Base-by-base conservation (phyloP, 1,139 yeast genomes). In the Kodamaea fungicola region DNA sequence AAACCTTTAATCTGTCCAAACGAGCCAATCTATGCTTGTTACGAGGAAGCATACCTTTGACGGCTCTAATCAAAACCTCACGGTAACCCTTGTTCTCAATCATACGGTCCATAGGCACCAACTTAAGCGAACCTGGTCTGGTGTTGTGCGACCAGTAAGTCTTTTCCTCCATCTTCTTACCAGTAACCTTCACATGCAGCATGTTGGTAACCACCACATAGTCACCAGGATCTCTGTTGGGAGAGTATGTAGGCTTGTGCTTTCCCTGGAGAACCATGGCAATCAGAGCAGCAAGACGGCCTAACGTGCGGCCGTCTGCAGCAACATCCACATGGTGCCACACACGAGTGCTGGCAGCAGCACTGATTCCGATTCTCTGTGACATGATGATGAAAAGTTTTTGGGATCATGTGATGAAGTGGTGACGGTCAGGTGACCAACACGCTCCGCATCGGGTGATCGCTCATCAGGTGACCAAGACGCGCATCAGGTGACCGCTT, bases 311-410 rank as follows among this genome's bases (percentile, higher is more conserved):
- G 30, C 71, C 64, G 41, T 92, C 98, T 33, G 79, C 75, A 12
- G 96, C 88, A 35, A 88, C 78, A 57, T 92, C 97, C 27, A 94
- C 86, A 57, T 90, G 96, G 57, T 90, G 97, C 99, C 99, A 92
- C 32, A 84, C 75, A 49, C 96, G 75, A 32, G 96, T 84, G 50
- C 86, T 80, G 5, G 95, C 88, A 23, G 83, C 70, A 7, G 80
- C 85, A 6, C 89, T 75, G 62, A 62, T 70, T 40, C 82, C 82
- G 33, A 76, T 63, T 55, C 79, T 73, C 49, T 74, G 79, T 25
- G 82, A 76, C 83, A 76, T 76, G 13, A 25, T 37, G 40, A 29
- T 32, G 29, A 19, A 30, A 30, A 30, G 23, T 19, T 30, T 30
- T 16, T 28, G 30, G 19, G 19, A 16, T 16, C 19, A 16, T 16